phyloP scores from a whole-genome alignment of 345 rosid species.

The Noccaea caerulescens region DNA sequence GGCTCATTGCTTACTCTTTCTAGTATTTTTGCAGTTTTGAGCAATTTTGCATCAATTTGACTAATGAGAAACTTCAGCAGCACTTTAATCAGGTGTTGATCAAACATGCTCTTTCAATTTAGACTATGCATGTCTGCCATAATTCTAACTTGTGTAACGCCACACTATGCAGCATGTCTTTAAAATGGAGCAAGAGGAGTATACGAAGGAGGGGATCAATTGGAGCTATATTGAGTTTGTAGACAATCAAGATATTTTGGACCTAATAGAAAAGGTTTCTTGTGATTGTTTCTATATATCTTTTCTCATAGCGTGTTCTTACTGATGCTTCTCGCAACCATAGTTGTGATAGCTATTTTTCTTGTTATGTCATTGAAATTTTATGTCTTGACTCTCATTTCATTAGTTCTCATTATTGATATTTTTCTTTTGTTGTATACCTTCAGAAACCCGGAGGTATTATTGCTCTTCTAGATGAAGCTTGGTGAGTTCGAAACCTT shows the following conservation, averaged over 20 bases:
- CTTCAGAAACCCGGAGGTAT: slow-evolving; percentile 99
- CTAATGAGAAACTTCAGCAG: slow-evolving; percentile 98
- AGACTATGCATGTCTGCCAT: slow-evolving; percentile 29
- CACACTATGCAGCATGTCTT: slow-evolving; percentile 82
- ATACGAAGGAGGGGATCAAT: slow-evolving; percentile 86
- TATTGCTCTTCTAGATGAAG: slow-evolving; percentile 98
- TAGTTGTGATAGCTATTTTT: slow-evolving; percentile 1
- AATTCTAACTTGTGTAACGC: slow-evolving; percentile 28
- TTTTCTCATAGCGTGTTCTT: slow-evolving; percentile 11
- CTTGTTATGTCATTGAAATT: slow-evolving; percentile 23
- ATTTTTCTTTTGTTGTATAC: slow-evolving; percentile 2
- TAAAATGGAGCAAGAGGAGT: slow-evolving; percentile 99
- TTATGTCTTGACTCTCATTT: slow-evolving; percentile 10
- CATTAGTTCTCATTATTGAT: slow-evolving; percentile 20
- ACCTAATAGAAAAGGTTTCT: slow-evolving; percentile 95
- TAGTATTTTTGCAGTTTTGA: slow-evolving; percentile 76
- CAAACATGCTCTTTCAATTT: slow-evolving; percentile 14
- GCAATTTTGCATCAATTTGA: slow-evolving; percentile 99
- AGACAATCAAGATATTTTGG: slow-evolving; percentile 92
- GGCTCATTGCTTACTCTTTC: slow-evolving; percentile 38
- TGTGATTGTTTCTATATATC: slow-evolving; percentile 3
- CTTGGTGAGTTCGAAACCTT: slow-evolving; percentile 70
- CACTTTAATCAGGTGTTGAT: slow-evolving; percentile 94
- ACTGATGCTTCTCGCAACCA: slow-evolving; percentile 3
- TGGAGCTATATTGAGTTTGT: slow-evolving; percentile 99